These are phyloP conservation scores for Imleria badia DNA, from an alignment of 768 basidiomycete genomes.

Conservation along the genomic window DNA sequence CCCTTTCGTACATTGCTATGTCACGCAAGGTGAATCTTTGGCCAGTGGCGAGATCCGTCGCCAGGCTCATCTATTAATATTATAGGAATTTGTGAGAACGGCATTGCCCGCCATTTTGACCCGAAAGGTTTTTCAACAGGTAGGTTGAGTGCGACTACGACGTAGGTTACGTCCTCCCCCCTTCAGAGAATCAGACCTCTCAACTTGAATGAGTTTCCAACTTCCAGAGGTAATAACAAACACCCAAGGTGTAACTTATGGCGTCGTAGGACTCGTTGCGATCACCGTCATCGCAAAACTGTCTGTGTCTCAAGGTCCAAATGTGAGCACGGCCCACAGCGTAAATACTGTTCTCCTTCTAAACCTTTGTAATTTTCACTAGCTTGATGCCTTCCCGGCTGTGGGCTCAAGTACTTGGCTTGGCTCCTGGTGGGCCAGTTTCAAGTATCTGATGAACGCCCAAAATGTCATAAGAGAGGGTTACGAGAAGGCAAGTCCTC, in stretches of 20 bases:
- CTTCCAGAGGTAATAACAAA: not conserved
- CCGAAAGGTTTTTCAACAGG: too few species aligned
- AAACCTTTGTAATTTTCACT: too few species aligned
- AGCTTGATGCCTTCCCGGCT: slow-evolving; percentile 2
- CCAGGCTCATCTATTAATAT: too few species aligned
- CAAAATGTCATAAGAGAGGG: slow-evolving; percentile 31
- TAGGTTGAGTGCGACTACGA: too few species aligned
- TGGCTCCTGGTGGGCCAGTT: slow-evolving; percentile 8
- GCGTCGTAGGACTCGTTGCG: not conserved
- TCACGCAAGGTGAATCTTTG: too few species aligned
- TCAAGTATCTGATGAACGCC: slow-evolving; percentile 13
- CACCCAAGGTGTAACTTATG: not conserved
- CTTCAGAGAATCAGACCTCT: too few species aligned
- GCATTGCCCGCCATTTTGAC: too few species aligned
- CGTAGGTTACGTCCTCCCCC: too few species aligned
- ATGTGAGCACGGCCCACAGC: not conserved
- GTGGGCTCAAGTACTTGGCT: not conserved
- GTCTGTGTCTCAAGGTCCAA: not conserved
- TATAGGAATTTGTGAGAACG: too few species aligned
- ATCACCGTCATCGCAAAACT: not conserved
- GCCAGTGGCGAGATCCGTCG: too few species aligned
- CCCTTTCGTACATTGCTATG: too few species aligned
- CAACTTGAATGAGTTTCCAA: too few species aligned
- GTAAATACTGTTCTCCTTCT: not conserved
- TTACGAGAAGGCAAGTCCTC: slow-evolving; percentile 28